Conservation (phyloP, 2,329 filamentous ascomycete genomes). For the Hypoxylon sp. region DNA sequence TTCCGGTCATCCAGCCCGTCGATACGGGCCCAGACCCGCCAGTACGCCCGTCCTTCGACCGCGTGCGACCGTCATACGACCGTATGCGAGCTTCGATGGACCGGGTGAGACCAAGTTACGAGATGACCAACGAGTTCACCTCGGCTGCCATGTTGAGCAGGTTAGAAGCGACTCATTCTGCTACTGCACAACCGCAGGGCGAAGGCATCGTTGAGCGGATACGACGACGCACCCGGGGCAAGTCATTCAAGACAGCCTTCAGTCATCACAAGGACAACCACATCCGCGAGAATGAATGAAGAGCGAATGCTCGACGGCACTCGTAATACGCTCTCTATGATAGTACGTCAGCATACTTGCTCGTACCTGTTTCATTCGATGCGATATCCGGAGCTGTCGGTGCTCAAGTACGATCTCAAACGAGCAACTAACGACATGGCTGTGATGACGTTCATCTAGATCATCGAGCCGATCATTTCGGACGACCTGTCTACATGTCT, state of each 20-base stretch:
- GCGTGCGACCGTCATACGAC: slow-evolving; percentile 85
- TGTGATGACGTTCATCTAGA: slow-evolving; percentile 28
- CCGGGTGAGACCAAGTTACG: slow-evolving; percentile 81
- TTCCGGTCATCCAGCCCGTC: slow-evolving; percentile 44
- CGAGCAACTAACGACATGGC: slow-evolving; percentile 40
- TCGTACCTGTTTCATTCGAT: slow-evolving; percentile 30
- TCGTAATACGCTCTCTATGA: slow-evolving; percentile 17
- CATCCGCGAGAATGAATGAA: slow-evolving; percentile 44
- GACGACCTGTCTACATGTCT: slow-evolving; percentile 21
- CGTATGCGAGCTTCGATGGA: slow-evolving; percentile 88
- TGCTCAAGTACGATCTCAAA: slow-evolving; percentile 40
- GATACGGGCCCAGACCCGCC: slow-evolving; percentile 34
- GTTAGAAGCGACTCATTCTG: slow-evolving; percentile 76
- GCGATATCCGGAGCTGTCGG: slow-evolving; percentile 37
- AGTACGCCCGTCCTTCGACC: slow-evolving; percentile 67
- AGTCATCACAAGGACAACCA: slow-evolving; percentile 42
- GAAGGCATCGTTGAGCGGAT: slow-evolving; percentile 45
- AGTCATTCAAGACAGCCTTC: slow-evolving; percentile 47
- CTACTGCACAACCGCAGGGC: slow-evolving; percentile 25
- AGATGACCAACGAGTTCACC: slow-evolving; percentile 89
- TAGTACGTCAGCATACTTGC: slow-evolving; percentile 14
- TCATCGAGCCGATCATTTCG: slow-evolving; percentile 10
- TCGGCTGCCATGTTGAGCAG: slow-evolving; percentile 84
- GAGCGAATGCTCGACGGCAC: background rate
- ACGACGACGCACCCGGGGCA: slow-evolving; percentile 46